Conservation (phyloP, 495 filamentous ascomycete species). For the Oleoguttula mirabilis region DNA sequence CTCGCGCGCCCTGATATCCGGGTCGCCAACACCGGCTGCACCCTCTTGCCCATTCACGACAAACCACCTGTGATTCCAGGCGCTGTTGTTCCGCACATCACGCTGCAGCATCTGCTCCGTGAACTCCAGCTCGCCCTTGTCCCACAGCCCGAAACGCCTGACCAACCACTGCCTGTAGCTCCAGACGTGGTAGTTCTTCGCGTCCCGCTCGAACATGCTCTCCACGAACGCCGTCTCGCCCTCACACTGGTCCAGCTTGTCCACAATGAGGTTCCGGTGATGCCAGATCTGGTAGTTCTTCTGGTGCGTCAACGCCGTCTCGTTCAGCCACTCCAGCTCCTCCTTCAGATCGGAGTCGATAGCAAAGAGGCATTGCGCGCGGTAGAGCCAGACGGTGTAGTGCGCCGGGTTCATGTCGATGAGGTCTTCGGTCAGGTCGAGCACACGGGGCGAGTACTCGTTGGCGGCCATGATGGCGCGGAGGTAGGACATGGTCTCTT, state of each 20-base stretch:
- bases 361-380: conserved; percentile 60
- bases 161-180: conserved; percentile 86
- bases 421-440: conserved; percentile 76
- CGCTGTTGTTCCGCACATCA: conserved; percentile 89
- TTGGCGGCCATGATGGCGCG: conserved; percentile 83
- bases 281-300: conserved; percentile 99
- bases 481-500: conserved; percentile 79
- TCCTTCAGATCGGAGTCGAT: conserved; percentile 52
- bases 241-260: conserved; percentile 32
- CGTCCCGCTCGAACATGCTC: conserved; percentile 70
- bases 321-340: conserved; percentile 78
- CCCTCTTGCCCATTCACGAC: conserved; percentile 55
- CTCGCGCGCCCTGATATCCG: conserved; percentile 60
- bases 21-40: conserved; percentile 41
- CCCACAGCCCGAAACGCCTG: conserved; percentile 62
- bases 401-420: conserved; percentile 90
- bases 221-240: conserved; percentile 65
- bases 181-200: conserved; percentile 99
- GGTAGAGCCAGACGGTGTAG: conserved; percentile 97
- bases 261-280: conserved; percentile 76
- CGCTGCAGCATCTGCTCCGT: conserved; percentile 54
- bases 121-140: conserved; percentile 51
- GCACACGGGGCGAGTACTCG: conserved; percentile 65
- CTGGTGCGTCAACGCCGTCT: conserved; percentile 63
- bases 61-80: conserved; percentile 95